Conservation (phyloP, 1,284 basidiomycete species). For the Trichosporon ovoides region DNA sequence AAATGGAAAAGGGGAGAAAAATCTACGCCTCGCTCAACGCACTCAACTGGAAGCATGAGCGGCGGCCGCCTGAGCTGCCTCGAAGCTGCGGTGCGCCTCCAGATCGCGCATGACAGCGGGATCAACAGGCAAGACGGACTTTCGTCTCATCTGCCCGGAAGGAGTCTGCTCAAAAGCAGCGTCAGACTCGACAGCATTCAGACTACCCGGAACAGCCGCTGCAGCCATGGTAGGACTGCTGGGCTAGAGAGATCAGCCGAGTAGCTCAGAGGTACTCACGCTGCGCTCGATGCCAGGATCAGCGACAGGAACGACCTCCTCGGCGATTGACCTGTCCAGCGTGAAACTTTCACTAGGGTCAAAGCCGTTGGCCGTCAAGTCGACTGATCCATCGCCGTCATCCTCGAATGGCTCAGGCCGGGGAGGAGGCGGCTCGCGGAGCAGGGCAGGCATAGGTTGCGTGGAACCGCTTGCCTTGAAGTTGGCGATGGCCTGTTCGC, state of each 20-base stretch:
- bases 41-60: constrained; percentile 1
- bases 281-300: constrained; percentile 72
- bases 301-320: constrained; percentile 80
- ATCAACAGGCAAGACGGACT: constrained; percentile 59
- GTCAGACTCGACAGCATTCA: not conserved
- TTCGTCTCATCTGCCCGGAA: constrained; percentile 30
- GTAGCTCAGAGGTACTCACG: constrained; percentile 26
- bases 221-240: constrained; percentile 5
- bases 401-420: constrained; percentile 69
- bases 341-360: constrained; percentile 61
- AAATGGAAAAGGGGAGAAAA: not conserved
- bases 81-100: constrained; percentile 52
- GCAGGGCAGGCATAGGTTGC: constrained; percentile 62
- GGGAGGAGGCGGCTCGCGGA: constrained; percentile 63
- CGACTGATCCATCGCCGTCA: constrained; percentile 76
- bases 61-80: constrained; percentile 8
- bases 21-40: not conserved
- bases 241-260: constrained; percentile 6
- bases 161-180: not conserved
- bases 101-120: constrained; percentile 80
- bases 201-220: constrained; percentile 4
- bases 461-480: constrained; percentile 59
- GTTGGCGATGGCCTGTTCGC: constrained; percentile 66
- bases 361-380: constrained; percentile 75
- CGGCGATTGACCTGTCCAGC: constrained; percentile 67